Evolutionary conservation across 169 alveolate genomes (phyloP).

Genomic region (Eimeria acervulina): DNA sequence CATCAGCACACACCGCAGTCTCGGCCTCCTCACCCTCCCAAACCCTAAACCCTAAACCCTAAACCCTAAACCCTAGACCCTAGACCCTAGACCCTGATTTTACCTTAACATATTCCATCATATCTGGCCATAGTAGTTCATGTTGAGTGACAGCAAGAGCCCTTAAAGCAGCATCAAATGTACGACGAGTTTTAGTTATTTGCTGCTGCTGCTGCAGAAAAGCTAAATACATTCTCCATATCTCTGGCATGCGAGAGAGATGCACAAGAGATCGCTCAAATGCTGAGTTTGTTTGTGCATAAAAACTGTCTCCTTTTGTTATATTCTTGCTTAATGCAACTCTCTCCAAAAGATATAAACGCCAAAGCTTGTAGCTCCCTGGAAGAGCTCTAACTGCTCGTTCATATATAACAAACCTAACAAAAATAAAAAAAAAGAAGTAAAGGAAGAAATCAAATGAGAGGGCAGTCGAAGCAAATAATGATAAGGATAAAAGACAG

Average conservation of each 20-base stretch:
- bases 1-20: no score
- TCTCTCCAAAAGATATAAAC: slow-evolving; percentile 72
- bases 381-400: slow-evolving; percentile 81
- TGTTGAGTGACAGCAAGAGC: slow-evolving; percentile 82
- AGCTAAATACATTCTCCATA: slow-evolving; percentile 67
- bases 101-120: slow-evolving; percentile 60
- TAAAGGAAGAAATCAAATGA: neutral
- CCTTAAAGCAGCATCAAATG: slow-evolving; percentile 80
- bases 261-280: slow-evolving; percentile 81
- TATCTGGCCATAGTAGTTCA: slow-evolving; percentile 43
- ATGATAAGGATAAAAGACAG: no score
- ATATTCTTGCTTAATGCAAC: no score
- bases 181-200: slow-evolving; percentile 73
- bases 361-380: slow-evolving; percentile 84
- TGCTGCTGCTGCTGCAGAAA: slow-evolving; percentile 73
- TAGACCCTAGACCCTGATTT: neutral
- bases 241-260: slow-evolving; percentile 81
- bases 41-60: no score
- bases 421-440: neutral
- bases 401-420: slow-evolving; percentile 79
- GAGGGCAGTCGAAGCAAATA: no score
- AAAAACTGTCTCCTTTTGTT: no score
- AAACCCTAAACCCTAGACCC: no score
- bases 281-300: slow-evolving; percentile 52
- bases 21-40: no score